Evolutionary conservation across 768 basidiomycete genomes (phyloP).

Genomic region (Phanerochaete carnosa): DNA sequence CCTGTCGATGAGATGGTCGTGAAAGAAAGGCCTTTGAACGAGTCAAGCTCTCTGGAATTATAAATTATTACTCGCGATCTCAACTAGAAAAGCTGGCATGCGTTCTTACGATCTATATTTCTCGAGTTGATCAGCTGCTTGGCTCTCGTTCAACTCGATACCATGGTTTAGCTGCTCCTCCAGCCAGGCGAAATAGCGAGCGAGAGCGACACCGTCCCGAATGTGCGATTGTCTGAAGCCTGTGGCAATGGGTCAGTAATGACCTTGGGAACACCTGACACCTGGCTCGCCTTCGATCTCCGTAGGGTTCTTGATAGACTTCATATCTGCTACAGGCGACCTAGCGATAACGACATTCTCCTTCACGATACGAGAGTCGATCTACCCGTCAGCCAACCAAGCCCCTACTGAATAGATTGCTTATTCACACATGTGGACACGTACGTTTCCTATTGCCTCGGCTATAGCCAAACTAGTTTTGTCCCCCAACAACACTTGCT

Average conservation of each 20-base stretch:
- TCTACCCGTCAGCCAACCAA: conserved; percentile 17
- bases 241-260: conserved; percentile 22
- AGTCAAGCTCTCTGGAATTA: conserved; percentile 56
- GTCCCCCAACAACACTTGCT: conserved; percentile 76
- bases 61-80: background rate
- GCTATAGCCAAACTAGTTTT: conserved; percentile 81
- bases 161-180: conserved; percentile 75
- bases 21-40: conserved; percentile 89
- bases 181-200: conserved; percentile 92
- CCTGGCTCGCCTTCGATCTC: conserved; percentile 53
- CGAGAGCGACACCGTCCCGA: conserved; percentile 85
- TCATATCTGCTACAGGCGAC: conserved; percentile 77
- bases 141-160: conserved; percentile 65
- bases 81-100: background rate
- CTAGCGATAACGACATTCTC: conserved; percentile 57
- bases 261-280: background rate
- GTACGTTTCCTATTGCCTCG: conserved; percentile 70
- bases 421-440: conserved; percentile 14
- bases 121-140: conserved; percentile 78
- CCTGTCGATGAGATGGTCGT: conserved; percentile 90
- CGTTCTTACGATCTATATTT: conserved; percentile 70
- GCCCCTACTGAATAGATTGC: background rate
- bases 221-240: conserved; percentile 90
- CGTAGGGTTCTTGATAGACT: conserved; percentile 73
- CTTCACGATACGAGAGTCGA: conserved; percentile 31